phyloP scores from a whole-genome alignment of 2,329 filamentous ascomycete species.

The Escovopsis sp. region DNA sequence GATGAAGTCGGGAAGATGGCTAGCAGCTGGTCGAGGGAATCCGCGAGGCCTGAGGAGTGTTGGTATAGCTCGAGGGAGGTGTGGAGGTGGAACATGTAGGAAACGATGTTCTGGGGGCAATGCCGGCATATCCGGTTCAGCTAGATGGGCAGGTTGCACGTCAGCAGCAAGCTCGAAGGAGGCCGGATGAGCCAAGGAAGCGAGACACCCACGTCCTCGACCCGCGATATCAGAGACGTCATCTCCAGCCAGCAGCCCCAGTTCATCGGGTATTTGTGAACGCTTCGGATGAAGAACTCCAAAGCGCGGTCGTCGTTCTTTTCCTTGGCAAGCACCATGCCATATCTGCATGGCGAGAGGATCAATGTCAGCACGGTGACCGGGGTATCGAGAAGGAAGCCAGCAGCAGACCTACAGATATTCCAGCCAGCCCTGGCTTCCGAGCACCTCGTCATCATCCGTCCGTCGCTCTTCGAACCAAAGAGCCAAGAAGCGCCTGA shows the following conservation, averaged over 20 bases:
- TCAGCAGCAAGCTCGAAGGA: constrained; percentile 10
- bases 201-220: constrained; percentile 56
- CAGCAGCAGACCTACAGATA: constrained; percentile 40
- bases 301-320: constrained; percentile 80
- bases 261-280: constrained; percentile 84
- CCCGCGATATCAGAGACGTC: constrained; percentile 59
- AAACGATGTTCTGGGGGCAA: constrained; percentile 80
- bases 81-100: constrained; percentile 85
- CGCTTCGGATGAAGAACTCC: constrained; percentile 74
- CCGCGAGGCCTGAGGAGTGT: constrained; percentile 59
- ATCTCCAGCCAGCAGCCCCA: constrained; percentile 97
- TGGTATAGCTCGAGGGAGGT: constrained; percentile 87
- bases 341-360: constrained; percentile 41
- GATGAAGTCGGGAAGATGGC: constrained; percentile 75
- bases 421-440: constrained; percentile 85
- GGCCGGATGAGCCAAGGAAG: not conserved
- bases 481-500: constrained; percentile 61
- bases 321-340: constrained; percentile 75
- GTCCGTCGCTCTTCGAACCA: constrained; percentile 59
- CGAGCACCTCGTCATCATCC: constrained; percentile 42
- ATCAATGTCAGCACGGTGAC: not conserved
- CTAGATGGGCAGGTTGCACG: constrained; percentile 23
- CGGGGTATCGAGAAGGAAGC: not conserved
- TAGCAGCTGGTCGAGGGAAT: constrained; percentile 62
- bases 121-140: constrained; percentile 55